A percentile compares a stretch with the other conserved stretches of the same genome.
Evolutionary conservation across 257 asterid genomes (phyloP).

Genomic region (Penstemon davidsonii): DNA sequence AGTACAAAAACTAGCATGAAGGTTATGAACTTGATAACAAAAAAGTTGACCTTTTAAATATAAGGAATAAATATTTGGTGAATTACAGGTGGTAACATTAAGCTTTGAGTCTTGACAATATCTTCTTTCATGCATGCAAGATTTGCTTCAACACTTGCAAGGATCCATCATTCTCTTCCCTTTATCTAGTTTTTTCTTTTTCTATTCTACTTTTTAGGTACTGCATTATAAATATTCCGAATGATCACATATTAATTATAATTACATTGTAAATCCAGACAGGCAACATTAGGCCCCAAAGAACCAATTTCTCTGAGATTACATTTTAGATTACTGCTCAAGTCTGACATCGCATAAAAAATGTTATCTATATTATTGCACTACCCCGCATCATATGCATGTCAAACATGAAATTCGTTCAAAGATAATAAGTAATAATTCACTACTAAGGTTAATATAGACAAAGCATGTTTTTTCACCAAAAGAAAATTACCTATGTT

Average conservation of each 20-base stretch:
- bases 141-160: too few species aligned
- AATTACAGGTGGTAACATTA: not conserved
- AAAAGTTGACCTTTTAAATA: not conserved
- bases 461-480: not conserved
- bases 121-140: too few species aligned
- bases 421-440: not conserved
- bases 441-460: not conserved
- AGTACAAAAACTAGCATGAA: not conserved
- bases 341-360: not conserved
- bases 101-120: not conserved
- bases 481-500: constrained; percentile 7
- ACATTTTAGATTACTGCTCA: not conserved
- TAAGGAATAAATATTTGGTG: not conserved
- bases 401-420: constrained; percentile 3
- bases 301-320: not conserved
- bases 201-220: too few species aligned
- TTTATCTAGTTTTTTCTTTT: too few species aligned
- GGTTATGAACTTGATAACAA: not conserved
- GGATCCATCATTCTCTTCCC: too few species aligned
- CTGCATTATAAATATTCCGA: too few species aligned
- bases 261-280: not conserved
- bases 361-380: not conserved
- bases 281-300: not conserved
- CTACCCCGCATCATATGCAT: constrained; percentile 2
- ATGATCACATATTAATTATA: not conserved